These are phyloP conservation scores for Jamesozyma spencerorum DNA, from an alignment of 805 yeast genomes.

Conservation along the genomic window DNA sequence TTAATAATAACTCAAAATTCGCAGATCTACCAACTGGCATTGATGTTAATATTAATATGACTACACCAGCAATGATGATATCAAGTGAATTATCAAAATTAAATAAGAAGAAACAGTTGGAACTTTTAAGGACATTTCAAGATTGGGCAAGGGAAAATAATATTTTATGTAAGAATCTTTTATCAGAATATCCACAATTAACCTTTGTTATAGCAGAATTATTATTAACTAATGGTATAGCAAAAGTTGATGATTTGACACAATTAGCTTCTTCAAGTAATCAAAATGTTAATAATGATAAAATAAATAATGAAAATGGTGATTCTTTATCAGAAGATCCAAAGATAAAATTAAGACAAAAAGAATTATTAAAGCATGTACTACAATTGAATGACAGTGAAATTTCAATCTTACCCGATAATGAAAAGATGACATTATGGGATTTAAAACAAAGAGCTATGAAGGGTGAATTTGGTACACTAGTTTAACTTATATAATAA, in stretches of 20 bases:
- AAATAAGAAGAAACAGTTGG: slow-evolving; percentile 20
- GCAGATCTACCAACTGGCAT: slow-evolving; percentile 52
- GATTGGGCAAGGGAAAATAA: slow-evolving; percentile 50
- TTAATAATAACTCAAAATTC: slow-evolving; percentile 15
- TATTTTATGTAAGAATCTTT: slow-evolving; percentile 45
- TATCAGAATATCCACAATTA: slow-evolving; percentile 70
- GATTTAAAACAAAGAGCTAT: slow-evolving; percentile 30
- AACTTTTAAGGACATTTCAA: slow-evolving; percentile 32
- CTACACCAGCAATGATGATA: slow-evolving; percentile 33
- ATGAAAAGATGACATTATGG: slow-evolving; percentile 36
- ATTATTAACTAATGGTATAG: slow-evolving; percentile 35
- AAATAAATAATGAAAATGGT: slow-evolving; percentile 20
- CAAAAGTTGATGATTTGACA: slow-evolving; percentile 29
- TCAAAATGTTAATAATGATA: slow-evolving; percentile 15
- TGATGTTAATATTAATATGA: slow-evolving; percentile 32
- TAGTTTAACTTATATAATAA: background rate
- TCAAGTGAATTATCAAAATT: slow-evolving; percentile 25
- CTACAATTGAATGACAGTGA: slow-evolving; percentile 45
- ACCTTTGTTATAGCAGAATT: slow-evolving; percentile 75
- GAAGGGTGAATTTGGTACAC: slow-evolving; percentile 28
- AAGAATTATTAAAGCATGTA: slow-evolving; percentile 42
- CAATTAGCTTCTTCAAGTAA: slow-evolving; percentile 26
- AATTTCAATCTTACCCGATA: slow-evolving; percentile 39
- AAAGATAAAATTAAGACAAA: slow-evolving; percentile 30
- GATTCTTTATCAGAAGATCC: slow-evolving; percentile 18